Evolutionary conservation across 331 rosid species (phyloP), one percentile per base, ranked within the genome.

Genomic region (Erythrophleum ivorense): DNA sequence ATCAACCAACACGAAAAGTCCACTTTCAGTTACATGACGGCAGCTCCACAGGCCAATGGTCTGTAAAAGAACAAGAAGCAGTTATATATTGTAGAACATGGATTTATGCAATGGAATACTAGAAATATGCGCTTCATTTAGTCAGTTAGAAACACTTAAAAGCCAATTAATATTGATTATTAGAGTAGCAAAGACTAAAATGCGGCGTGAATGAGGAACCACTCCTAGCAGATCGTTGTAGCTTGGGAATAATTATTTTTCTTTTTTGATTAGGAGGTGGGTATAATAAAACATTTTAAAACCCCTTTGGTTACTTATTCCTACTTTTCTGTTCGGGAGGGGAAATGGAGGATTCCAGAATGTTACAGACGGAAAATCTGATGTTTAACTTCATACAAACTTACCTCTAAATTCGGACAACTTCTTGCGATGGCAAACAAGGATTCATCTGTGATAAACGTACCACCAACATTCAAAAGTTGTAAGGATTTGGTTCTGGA

Each of bases 31-130:
- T 54, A 96, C 94, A 13, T 96, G 99, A 36, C 92, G 94, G 80
- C 99, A 96, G 87, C 98, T 92, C 99, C 99, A 96, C 16, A 96
- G 92, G 73, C 90, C 95, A 78, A 94, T 82, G 33, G 92, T 88
- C 99, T 96, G 89, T 46, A 78, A 24, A 84, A 77, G 77, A 75
- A 73, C 33, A 29, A 65, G 43, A 72, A 54, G 36, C 46, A 59
- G 14, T 57, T 4, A 74, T 49, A 36, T 10, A 72, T 24, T 71
- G 18, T 1, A 46, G 50, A 46, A 16, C 41, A 49, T 62, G 62
- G 73, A 58, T 38, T 41, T 36, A 41, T 18, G 71, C 80, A 78
- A n/a, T 66, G 19, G 24, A 58, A 84, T 48, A 54, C 38, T 8
- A 80, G 15, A 54, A 19, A 64, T 67, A 65, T 55, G 31, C 9